Percentiles rank a stretch among this genome's conserved stretches.
phyloP scores from a whole-genome alignment of 306 rosid genomes.

The Urtica urens region DNA sequence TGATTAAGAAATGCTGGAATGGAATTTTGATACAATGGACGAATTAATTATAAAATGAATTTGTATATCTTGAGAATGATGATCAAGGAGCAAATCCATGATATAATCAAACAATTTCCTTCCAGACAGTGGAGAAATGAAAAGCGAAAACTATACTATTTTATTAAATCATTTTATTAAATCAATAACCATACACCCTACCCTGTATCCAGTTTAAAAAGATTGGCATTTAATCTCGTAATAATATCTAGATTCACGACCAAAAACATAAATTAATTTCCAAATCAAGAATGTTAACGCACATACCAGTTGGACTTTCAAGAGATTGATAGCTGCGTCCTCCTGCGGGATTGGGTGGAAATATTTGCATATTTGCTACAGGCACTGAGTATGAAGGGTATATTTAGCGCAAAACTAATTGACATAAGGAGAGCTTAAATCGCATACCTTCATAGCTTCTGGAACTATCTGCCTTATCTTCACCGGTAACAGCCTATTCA shows the following conservation, averaged over 20 bases:
- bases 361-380: constrained; percentile 66
- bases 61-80: too few species aligned
- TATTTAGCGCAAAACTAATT: neutral
- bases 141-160: too few species aligned
- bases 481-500: constrained; percentile 54
- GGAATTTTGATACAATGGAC: too few species aligned
- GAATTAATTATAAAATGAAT: too few species aligned
- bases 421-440: neutral
- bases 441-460: constrained; percentile 50
- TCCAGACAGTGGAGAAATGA: too few species aligned
- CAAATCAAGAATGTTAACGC: too few species aligned
- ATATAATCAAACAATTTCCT: too few species aligned
- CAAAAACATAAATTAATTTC: neutral
- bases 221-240: too few species aligned
- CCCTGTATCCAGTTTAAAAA: neutral
- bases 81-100: too few species aligned
- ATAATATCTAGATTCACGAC: too few species aligned
- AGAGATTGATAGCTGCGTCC: constrained; percentile 68
- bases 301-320: constrained; percentile 48
- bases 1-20: neutral
- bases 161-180: too few species aligned
- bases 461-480: constrained; percentile 37
- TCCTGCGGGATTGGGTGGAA: constrained; percentile 55
- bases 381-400: constrained; percentile 33
- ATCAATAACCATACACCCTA: too few species aligned